Evolutionary conservation across 148 eudicot genomes (phyloP), one percentile per base, ranked within the genome.

Genomic region (Agrostemma githago): DNA sequence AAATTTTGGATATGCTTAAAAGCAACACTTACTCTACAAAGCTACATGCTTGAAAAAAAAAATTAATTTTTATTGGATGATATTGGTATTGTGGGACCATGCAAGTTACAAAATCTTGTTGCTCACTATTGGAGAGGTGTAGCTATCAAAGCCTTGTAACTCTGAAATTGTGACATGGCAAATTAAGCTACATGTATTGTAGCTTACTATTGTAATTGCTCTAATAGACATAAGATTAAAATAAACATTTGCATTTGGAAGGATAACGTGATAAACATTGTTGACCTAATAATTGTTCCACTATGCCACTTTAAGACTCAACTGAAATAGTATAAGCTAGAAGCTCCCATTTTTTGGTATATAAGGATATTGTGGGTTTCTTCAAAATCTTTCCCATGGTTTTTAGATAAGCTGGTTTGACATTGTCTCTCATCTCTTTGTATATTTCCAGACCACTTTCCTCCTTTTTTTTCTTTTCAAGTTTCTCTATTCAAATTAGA

Each of bases 211-310:
- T n/a, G n/a, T n/a, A n/a, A n/a, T n/a, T n/a, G n/a, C n/a, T n/a
- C n/a, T n/a, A 26, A 37, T 48, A 34, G 57, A 74, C 58, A 53
- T 39, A 15, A 15, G 59, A 38, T 48, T 74, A 46, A 74, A 44
- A 48, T 73, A 8, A 41, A 19, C 38, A 44, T 14, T 61, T 48
- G 44, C 15, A 48, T 60, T 34, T 2, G 17, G 9, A 19, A 37
- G 17, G 68, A 66, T 66, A 38, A 54, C 11, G n/a, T 10, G 68
- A 66, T 66, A 38, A 54, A 64, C 48, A 56, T 65, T 51, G 41
- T 62, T 17, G 60, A 67, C 51, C 44, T 67, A 43, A 67, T 67
- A 43, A 67, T 46, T 51, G 12, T 54, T 15, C 72, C 56, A 20
- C 61, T 51, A 46, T n/a, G 39, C 12, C 57, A 68, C 34, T 48